Evolutionary conservation across 495 filamentous ascomycete genomes (phyloP).

Genomic region (Neurospora tetrasperma): DNA sequence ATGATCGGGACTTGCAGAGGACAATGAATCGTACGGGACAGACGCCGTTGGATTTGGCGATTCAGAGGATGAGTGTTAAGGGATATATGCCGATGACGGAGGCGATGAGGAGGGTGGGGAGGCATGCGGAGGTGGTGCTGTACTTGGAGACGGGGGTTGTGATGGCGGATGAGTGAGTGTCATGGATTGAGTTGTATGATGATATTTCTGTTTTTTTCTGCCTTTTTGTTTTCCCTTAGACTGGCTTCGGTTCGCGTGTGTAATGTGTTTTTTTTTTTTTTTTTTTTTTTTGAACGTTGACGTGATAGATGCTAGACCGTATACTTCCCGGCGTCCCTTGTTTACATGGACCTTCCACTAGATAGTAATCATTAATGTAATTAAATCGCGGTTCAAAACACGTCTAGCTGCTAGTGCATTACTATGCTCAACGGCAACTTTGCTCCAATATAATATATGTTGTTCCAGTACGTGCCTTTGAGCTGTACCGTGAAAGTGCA

Average conservation of each 20-base stretch:
- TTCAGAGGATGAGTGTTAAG: not conserved
- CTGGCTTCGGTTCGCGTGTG: not conserved
- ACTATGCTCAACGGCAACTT: too few species aligned
- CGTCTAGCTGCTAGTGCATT: too few species aligned
- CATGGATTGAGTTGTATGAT: not conserved
- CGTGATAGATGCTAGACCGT: not conserved
- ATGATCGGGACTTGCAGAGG: not conserved
- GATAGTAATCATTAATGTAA: not conserved
- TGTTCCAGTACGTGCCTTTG: not conserved
- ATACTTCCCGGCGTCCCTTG: not conserved
- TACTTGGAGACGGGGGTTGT: not conserved
- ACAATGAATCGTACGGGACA: not conserved
- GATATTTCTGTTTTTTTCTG: not conserved
- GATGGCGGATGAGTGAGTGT: not conserved
- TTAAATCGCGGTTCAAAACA: not conserved
- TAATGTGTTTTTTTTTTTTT: too few species aligned
- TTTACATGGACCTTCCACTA: not conserved
- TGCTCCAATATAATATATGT: too few species aligned
- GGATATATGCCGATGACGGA: not conserved
- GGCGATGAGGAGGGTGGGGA: not conserved
- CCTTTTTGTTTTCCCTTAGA: not conserved
- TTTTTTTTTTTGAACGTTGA: not conserved
- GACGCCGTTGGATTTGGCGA: not conserved
- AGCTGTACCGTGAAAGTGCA: not conserved
- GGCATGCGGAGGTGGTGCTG: conserved; percentile 1